Base-by-base conservation (phyloP, 2,329 filamentous ascomycete species). In the Colletotrichum sp. region DNA sequence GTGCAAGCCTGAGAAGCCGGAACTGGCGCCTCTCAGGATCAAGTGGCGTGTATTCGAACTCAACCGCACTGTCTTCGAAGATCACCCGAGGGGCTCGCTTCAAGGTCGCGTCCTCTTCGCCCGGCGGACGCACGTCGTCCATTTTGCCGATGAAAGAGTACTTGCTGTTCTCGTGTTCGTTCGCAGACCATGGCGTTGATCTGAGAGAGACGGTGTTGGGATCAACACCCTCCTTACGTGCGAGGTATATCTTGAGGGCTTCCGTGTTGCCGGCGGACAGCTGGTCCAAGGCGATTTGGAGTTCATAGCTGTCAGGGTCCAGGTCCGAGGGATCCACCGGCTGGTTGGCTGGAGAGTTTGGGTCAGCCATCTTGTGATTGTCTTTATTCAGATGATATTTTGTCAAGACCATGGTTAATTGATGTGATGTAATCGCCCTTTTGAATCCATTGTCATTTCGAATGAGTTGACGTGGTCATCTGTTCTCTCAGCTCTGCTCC, bases 271-370 rank as follows among this genome's bases (percentile, higher is more conserved):
- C 67, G 34, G 59, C 57, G 21, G 67, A 32, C 16, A 74, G 59
- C 49, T 74, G 72, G 8, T 74, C 72, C n/a, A 74, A 34, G 2
- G 72, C 72, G 13, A 60, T 60, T 21, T 74, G 72, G 5, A 65
- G n/a, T 6, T 74, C 72, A 21, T 74, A 74, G 7, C 28, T n/a
- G 26, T 62, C 26, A 3, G 59, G 30, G 28, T 62, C 59, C 18
- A 32, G 26, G 18, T 62, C 59, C 7, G 28, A 21, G 18, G 59
- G 16, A 30, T 30, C 30, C 6, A 8, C 59, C 10, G 59, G 28
- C 6, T 30, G 28, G 1, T 62, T 13, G 30, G 28, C 18, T n/a
- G 28, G 59, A 13, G 59, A n/a, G 16, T 12, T 12, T 6, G 0
- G 1, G 24, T 62, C 18, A 32, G 59, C 59, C 59, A 62, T 62